Evolutionary conservation across 495 filamentous ascomycete genomes (phyloP).

Genomic region (Xanthoparmelia taractica): DNA sequence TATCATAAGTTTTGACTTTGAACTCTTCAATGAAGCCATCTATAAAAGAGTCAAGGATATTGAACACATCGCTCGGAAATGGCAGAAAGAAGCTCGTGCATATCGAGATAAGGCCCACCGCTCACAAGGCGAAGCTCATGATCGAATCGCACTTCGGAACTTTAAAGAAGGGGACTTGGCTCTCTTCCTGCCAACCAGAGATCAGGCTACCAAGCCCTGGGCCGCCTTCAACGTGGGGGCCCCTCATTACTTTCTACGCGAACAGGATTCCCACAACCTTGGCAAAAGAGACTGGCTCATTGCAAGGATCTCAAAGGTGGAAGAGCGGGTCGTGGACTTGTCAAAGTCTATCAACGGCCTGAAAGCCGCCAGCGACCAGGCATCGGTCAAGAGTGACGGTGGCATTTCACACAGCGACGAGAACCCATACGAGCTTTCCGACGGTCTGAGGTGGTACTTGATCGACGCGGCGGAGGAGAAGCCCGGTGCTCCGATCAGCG

Average conservation of each 20-base stretch:
- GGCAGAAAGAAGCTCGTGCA: slow-evolving; percentile 74
- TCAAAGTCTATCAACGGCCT: slow-evolving; percentile 57
- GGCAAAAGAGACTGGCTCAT: slow-evolving; percentile 83
- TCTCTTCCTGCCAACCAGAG: slow-evolving; percentile 88
- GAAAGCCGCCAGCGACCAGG: slow-evolving; percentile 45
- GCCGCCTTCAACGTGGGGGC: slow-evolving; percentile 96
- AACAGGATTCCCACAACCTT: slow-evolving; percentile 83
- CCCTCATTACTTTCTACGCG: slow-evolving; percentile 92
- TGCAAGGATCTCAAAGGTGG: slow-evolving; percentile 83
- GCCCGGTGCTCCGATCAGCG: slow-evolving; percentile 84
- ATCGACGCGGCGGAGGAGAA: slow-evolving; percentile 92
- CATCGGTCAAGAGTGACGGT: slow-evolving; percentile 48
- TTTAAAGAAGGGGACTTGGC: slow-evolving; percentile 97
- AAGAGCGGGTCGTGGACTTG: slow-evolving; percentile 89
- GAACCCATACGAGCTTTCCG: slow-evolving; percentile 94
- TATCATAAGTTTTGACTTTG: slow-evolving; percentile 69
- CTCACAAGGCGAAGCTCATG: slow-evolving; percentile 79
- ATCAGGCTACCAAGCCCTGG: slow-evolving; percentile 90
- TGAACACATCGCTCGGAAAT: slow-evolving; percentile 81
- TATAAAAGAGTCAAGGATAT: slow-evolving; percentile 82
- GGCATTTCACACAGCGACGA: slow-evolving; percentile 71
- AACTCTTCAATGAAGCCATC: slow-evolving; percentile 71
- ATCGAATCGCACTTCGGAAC: slow-evolving; percentile 91
- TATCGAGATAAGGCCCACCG: slow-evolving; percentile 84
- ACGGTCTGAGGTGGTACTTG: slow-evolving; percentile 92